These are phyloP conservation scores for Fusarium lyarnte DNA, from an alignment of 2,329 filamentous ascomycete species.

Conservation along the genomic window DNA sequence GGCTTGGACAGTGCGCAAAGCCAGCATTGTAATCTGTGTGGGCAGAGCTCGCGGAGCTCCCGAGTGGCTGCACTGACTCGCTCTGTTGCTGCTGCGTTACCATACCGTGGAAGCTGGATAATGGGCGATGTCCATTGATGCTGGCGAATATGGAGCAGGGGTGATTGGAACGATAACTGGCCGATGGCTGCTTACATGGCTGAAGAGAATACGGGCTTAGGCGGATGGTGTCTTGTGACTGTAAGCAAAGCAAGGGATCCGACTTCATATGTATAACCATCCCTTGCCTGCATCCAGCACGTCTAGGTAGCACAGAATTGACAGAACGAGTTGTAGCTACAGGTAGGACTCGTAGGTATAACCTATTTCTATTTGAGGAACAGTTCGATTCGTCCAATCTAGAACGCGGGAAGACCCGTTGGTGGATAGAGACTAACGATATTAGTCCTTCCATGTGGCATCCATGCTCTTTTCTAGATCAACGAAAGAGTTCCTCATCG, in stretches of 20 bases:
- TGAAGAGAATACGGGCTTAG: constrained; percentile 5
- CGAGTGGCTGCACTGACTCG: constrained; percentile 23
- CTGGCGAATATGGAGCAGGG: background rate
- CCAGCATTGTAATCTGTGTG: background rate
- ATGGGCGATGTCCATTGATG: background rate
- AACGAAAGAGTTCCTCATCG: background rate
- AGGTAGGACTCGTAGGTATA: background rate
- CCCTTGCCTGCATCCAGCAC: constrained; percentile 5
- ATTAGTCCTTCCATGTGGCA: constrained; percentile 26
- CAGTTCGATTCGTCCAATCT: constrained; percentile 8
- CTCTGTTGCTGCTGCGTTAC: constrained; percentile 15
- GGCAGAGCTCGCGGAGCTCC: constrained; percentile 21
- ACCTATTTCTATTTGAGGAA: background rate
- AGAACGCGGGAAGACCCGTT: constrained; percentile 23
- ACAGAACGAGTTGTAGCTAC: constrained; percentile 1
- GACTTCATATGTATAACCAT: constrained; percentile 13
- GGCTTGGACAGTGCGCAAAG: constrained; percentile 6
- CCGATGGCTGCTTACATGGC: constrained; percentile 17
- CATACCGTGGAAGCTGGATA: constrained; percentile 1
- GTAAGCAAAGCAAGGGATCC: constrained; percentile 8
- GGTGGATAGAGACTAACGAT: constrained; percentile 14
- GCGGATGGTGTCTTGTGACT: background rate
- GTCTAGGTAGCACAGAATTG: background rate
- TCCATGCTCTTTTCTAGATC: constrained; percentile 28
- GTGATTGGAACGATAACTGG: background rate